Base-by-base conservation (phyloP, 2,329 filamentous ascomycete genomes). In the Neonectria coccinea region DNA sequence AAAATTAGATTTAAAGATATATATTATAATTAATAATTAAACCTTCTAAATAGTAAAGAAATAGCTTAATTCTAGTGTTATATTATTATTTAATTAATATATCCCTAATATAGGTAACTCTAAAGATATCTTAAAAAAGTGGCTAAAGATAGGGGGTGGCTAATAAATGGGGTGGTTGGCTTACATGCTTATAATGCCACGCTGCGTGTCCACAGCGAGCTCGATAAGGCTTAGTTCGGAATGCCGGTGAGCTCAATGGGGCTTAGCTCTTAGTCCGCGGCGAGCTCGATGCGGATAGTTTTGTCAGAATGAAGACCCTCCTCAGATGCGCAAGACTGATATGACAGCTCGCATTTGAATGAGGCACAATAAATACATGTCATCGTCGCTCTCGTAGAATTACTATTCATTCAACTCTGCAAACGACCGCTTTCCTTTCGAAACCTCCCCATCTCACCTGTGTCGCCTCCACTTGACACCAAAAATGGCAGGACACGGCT, bases 401-500 rank as follows among this genome's bases (percentile, higher is more conserved):
- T n/a, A 12, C 8, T n/a, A n/a, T 39, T 16, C n/a, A 39, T 39
- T 16, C 16, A 12, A n/a, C 36, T n/a, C 16, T 39, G 36, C 14
- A 12, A 39, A 39, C 36, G 14, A 8, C 36, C 5, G 14, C 36
- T 39, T 8, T 16, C 6, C 7, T 39, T 39, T 39, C 3, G 2
- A 39, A 39, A 4, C 36, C 36, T 39, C 14, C 12, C 36, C 36
- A n/a, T 6, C 3, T 8, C 14, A 39, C 14, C 14, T 39, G 36
- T 39, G 36, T 16, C 36, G 36, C 14, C 36, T 8, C 16, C 36
- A 16, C 14, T 6, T 39, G 16, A 39, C 36, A 16, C 14, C 14
- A 53, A 36, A 36, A 22, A 63, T 63, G 60, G n/a, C 50, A 14
- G 22, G 18, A n/a, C 60, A 59, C 36, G 55, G 54, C 55, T 48